Base-by-base conservation (phyloP, 140 eudicot species). In the Stevia rebaudiana region DNA sequence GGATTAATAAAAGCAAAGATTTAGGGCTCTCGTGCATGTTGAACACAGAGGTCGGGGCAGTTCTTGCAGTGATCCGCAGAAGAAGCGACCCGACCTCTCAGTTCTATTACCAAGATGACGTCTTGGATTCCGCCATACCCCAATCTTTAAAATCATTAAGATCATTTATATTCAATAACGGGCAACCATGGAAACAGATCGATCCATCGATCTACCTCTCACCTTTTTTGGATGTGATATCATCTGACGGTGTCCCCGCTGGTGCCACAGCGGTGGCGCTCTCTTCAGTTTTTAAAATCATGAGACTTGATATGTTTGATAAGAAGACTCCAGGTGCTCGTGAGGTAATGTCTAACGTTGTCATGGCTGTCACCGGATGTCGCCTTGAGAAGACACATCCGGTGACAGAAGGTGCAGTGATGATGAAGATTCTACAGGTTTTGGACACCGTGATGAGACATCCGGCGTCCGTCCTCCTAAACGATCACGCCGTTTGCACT, bases 41-140 rank as follows among this genome's bases (percentile, higher is more conserved):
- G 6, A 91, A 85, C 80, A 82, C 98, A 7, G 98, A 91, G 72
- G 87, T 84, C 2, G 91, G 98, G 17, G 88, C 98, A 0, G 86
- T 91, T 31, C 72, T 91, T 0, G 96, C 98, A 4, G 85, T 85
- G 4, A 78, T 88, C 11, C 86, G 94, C 0, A 84, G 87, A 0
- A 63, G 76, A 39, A 30, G 70, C 0, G 96, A 88, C 23, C 36
- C 74, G 3, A 61, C 61, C 64, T 44, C 82, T 21, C 86, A 82
- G 1, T 74, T 43, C 16, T 24, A 46, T 54, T 76, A 69, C 57
- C 82, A 70, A 18, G 90, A 86, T 1, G 94, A 84, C 0, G 35
- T 16, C 46, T 70, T 61, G 28, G 91, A 87, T 55, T 21, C 79
- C 0, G 3, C 75, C 8, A 31, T 87, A 15, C 69, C 76, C 8